phyloP scores from a whole-genome alignment of 306 rosid genomes.

The Dryas alaskensis region DNA sequence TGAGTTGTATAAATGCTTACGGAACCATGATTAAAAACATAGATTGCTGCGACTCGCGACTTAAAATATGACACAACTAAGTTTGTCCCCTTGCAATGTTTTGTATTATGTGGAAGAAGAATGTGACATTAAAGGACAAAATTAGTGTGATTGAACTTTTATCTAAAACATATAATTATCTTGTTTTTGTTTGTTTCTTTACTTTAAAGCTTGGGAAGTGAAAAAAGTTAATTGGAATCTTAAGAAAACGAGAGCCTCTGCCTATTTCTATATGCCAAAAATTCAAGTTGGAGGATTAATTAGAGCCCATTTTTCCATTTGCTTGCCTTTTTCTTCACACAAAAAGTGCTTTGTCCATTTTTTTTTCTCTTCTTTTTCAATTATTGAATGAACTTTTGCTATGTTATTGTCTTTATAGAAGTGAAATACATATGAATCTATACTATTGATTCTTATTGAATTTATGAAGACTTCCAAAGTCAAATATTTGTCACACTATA shows the following conservation, averaged over 20 bases:
- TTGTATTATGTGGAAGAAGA: conserved; percentile 29
- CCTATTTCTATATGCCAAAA: neutral
- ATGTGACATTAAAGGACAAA: conserved; percentile 40
- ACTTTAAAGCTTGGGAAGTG: conserved; percentile 11
- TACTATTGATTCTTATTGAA: no score
- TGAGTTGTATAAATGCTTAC: conserved; percentile 34
- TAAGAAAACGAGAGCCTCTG: conserved; percentile 27
- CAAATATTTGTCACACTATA: no score
- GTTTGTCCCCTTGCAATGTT: conserved; percentile 35
- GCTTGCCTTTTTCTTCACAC: conserved; percentile 3
- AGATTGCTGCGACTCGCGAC: conserved; percentile 15
- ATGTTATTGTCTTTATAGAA: no score
- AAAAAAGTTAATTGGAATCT: conserved; percentile 33
- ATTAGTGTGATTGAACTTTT: conserved; percentile 19
- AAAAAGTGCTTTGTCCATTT: neutral
- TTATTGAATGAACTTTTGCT: no score
- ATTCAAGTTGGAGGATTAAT: conserved; percentile 16
- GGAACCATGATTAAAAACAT: conserved; percentile 29
- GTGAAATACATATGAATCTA: no score
- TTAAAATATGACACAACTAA: conserved; percentile 38
- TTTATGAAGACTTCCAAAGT: no score
- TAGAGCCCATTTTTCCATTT: no score
- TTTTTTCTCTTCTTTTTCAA: neutral
- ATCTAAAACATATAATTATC: conserved; percentile 18
- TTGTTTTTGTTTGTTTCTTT: conserved; percentile 22